Evolutionary conservation across 2,329 filamentous ascomycete species (phyloP).

Genomic region (Lachnellula occidentalis): DNA sequence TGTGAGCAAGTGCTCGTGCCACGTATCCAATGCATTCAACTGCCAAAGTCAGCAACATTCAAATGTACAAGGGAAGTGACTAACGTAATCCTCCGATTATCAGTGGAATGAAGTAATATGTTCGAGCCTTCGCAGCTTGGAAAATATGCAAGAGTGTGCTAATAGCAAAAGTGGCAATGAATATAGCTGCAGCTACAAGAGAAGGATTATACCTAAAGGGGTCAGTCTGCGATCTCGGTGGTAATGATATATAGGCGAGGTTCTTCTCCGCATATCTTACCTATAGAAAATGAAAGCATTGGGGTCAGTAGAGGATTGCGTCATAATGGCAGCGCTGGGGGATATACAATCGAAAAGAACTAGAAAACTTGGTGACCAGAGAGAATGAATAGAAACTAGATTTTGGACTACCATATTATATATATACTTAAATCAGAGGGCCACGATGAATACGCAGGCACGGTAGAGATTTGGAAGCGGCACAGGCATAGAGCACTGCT

Average conservation of each 20-base stretch:
- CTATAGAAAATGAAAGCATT: constrained; percentile 21
- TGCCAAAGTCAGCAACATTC: constrained; percentile 23
- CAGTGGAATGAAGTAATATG: constrained; percentile 36
- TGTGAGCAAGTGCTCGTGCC: constrained; percentile 23
- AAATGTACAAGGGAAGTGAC: background rate
- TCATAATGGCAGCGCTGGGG: background rate
- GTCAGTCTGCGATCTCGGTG: background rate
- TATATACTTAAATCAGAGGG: no score
- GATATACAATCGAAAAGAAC: background rate
- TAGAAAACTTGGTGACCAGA: background rate
- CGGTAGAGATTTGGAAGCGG: no score
- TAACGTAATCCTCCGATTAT: constrained; percentile 30
- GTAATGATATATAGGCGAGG: constrained; percentile 26
- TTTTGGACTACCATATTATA: background rate
- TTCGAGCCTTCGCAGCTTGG: constrained; percentile 26
- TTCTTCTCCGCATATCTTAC: constrained; percentile 3
- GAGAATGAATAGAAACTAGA: no score
- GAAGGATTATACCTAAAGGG: constrained; percentile 40
- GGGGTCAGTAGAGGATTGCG: background rate
- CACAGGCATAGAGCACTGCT: no score
- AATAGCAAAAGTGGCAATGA: constrained; percentile 32
- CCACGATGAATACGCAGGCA: no score
- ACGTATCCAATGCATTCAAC: constrained; percentile 38
- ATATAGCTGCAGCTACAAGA: constrained; percentile 37
- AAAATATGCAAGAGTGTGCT: constrained; percentile 28